These are phyloP conservation scores for Ganoderma lingzhi DNA, from an alignment of 1,284 basidiomycete genomes.

Conservation along the genomic window DNA sequence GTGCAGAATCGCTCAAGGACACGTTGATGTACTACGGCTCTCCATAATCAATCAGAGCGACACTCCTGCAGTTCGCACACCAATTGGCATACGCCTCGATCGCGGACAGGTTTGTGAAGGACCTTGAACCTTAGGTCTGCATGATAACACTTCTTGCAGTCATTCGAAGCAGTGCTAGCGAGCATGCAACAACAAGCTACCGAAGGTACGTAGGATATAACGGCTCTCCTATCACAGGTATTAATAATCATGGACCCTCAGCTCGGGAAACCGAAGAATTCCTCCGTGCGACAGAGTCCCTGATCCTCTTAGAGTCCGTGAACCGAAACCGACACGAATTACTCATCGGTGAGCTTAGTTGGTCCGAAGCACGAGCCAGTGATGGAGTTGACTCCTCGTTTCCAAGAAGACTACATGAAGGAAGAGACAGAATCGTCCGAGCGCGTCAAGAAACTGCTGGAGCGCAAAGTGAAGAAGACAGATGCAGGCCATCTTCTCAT, in stretches of 20 bases:
- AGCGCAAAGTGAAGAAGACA: constrained; percentile 32
- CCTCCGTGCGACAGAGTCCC: neutral
- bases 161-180: constrained; percentile 1
- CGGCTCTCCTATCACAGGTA: neutral
- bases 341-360: neutral
- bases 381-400: neutral
- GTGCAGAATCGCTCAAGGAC: constrained; percentile 21
- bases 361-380: neutral
- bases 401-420: constrained; percentile 6
- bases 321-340: neutral
- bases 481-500: constrained; percentile 25
- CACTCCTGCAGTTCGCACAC: no score
- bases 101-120: constrained; percentile 16
- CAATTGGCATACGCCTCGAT: neutral
- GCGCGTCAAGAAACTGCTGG: constrained; percentile 26
- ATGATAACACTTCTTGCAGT: neutral
- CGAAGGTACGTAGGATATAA: neutral
- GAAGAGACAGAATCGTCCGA: constrained; percentile 18
- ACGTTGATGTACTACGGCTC: constrained; percentile 29
- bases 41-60: constrained; percentile 25
- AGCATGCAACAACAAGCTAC: neutral
- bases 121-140: no score
- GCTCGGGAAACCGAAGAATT: constrained; percentile 2
- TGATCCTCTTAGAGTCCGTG: neutral
- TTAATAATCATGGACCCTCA: neutral